These are phyloP conservation scores for Yamadazyma atmosphaerica DNA, from an alignment of 1,139 yeast genomes.

Conservation along the genomic window DNA sequence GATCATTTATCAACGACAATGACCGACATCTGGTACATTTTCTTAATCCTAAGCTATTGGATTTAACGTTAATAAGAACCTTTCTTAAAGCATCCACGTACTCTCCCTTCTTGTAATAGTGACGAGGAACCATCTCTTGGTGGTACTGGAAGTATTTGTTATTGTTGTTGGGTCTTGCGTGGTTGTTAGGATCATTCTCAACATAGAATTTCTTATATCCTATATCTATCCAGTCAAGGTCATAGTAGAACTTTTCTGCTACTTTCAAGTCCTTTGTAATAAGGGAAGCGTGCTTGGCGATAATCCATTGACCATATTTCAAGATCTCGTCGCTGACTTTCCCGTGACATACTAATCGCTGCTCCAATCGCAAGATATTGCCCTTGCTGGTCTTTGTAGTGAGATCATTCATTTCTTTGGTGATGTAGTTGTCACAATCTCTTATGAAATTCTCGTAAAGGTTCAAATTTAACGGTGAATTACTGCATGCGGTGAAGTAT, in stretches of 20 bases:
- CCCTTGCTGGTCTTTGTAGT: slow-evolving; percentile 30
- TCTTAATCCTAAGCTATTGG: slow-evolving; percentile 26
- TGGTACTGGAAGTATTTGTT: slow-evolving; percentile 9
- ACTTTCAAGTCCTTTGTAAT: slow-evolving; percentile 43
- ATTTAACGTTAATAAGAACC: slow-evolving; percentile 26
- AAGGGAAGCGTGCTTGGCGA: slow-evolving; percentile 33
- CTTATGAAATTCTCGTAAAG: slow-evolving; percentile 63
- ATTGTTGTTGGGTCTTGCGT: neutral
- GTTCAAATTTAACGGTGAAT: slow-evolving; percentile 58
- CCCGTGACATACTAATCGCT: slow-evolving; percentile 66
- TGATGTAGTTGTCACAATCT: slow-evolving; percentile 44
- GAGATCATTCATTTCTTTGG: slow-evolving; percentile 27
- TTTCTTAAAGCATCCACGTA: slow-evolving; percentile 49
- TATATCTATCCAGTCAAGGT: slow-evolving; percentile 68
- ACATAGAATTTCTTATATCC: slow-evolving; percentile 25
- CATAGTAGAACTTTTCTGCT: slow-evolving; percentile 61
- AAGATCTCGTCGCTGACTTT: slow-evolving; percentile 48
- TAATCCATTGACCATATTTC: slow-evolving; percentile 28
- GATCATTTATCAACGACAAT: slow-evolving; percentile 52
- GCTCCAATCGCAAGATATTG: slow-evolving; percentile 53
- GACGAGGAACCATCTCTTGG: slow-evolving; percentile 20
- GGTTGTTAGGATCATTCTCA: slow-evolving; percentile 4
- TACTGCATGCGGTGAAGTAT: slow-evolving; percentile 52
- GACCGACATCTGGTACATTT: slow-evolving; percentile 72
- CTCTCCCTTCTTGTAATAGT: slow-evolving; percentile 23